Evolutionary conservation across 179 eudicot genomes (phyloP).

Genomic region (Silene noctiflora): DNA sequence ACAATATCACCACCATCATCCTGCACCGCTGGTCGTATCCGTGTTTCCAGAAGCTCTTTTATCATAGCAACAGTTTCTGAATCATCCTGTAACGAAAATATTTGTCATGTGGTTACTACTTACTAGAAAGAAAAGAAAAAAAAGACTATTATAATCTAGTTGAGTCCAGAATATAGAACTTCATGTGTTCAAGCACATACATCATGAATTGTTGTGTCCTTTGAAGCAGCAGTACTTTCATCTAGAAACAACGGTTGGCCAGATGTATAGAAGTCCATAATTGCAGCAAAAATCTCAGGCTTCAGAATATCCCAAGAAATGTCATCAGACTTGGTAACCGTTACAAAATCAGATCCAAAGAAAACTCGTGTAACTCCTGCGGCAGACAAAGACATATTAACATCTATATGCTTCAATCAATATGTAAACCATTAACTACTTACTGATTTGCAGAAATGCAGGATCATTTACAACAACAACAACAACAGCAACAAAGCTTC

Average conservation of each 20-base stretch:
- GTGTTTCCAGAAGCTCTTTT: slow-evolving; percentile 90
- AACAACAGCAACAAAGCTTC: not conserved
- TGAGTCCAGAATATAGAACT: slow-evolving; percentile 4
- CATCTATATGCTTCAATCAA: not conserved
- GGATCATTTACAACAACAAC: too few relatives aligned
- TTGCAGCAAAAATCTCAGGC: slow-evolving; percentile 90
- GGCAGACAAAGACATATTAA: slow-evolving; percentile 3
- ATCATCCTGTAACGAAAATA: slow-evolving; percentile 59
- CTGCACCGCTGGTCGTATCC: slow-evolving; percentile 93
- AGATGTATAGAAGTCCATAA: slow-evolving; percentile 91
- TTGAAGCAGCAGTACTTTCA: slow-evolving; percentile 67
- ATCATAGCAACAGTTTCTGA: slow-evolving; percentile 98
- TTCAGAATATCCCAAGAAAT: slow-evolving; percentile 79
- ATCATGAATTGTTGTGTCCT: slow-evolving; percentile 88
- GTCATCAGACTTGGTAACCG: slow-evolving; percentile 91
- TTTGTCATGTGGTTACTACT: not conserved
- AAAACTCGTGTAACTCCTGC: slow-evolving; percentile 87
- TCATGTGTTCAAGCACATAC: slow-evolving; percentile 34
- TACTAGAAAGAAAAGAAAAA: too few relatives aligned
- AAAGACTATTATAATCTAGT: not conserved
- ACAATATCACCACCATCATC: slow-evolving; percentile 99
- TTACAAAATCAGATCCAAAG: slow-evolving; percentile 89
- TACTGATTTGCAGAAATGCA: not conserved
- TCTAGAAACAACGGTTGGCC: slow-evolving; percentile 85
- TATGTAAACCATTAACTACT: not conserved